These are phyloP conservation scores for Hygrophoropsis aurantiaca DNA, from an alignment of 768 basidiomycete genomes.

Conservation along the genomic window DNA sequence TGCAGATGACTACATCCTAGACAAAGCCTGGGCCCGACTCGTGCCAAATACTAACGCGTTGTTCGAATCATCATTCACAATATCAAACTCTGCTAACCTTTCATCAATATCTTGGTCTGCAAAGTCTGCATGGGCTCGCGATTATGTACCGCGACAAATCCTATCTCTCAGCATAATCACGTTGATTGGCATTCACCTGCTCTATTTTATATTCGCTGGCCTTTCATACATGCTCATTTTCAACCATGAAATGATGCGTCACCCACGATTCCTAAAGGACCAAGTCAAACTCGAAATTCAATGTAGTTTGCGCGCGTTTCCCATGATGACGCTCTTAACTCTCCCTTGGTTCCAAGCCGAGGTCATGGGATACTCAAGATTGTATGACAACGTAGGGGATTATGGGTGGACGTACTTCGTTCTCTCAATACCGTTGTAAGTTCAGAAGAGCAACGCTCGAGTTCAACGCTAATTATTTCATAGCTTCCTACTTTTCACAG, in stretches of 20 bases:
- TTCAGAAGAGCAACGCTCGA: constrained; percentile 3
- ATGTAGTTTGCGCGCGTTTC: constrained; percentile 73
- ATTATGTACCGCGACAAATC: constrained; percentile 77
- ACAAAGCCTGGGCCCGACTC: constrained; percentile 74
- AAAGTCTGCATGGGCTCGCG: constrained; percentile 81
- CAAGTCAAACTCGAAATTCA: constrained; percentile 84
- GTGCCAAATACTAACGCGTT: constrained; percentile 56
- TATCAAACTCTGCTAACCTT: constrained; percentile 35
- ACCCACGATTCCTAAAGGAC: constrained; percentile 90
- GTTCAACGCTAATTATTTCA: constrained; percentile 1
- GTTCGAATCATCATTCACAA: constrained; percentile 32
- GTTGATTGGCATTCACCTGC: constrained; percentile 72
- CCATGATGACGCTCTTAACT: constrained; percentile 78
- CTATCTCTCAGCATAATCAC: constrained; percentile 73
- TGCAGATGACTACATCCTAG: constrained; percentile 72
- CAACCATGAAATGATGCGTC: constrained; percentile 93
- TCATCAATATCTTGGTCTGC: constrained; percentile 36
- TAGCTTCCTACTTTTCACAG: constrained; percentile 85
- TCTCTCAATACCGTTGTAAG: constrained; percentile 69
- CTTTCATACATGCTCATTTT: constrained; percentile 85
- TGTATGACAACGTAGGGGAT: constrained; percentile 78
- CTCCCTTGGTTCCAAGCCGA: constrained; percentile 95
- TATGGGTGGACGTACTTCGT: constrained; percentile 77
- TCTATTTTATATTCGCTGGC: constrained; percentile 90
- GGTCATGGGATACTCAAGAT: constrained; percentile 75